Conservation (phyloP, 805 yeast genomes). For the Yamadazyma phyllophila region DNA sequence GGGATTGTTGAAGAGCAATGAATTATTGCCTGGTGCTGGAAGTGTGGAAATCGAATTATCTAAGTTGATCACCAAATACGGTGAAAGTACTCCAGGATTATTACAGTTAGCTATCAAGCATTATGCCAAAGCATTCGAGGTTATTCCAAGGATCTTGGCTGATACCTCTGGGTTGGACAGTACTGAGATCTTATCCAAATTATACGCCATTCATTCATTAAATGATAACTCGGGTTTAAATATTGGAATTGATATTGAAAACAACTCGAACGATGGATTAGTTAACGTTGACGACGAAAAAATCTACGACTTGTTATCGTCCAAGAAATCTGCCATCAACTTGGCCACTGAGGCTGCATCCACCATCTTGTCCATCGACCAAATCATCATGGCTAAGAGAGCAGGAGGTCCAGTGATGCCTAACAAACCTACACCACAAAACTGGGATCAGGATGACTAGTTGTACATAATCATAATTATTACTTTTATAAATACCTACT, state of each 20-base stretch:
- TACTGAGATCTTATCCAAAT: slow-evolving; percentile 81
- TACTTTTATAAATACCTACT: not conserved
- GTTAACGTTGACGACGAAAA: slow-evolving; percentile 67
- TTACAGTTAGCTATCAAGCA: slow-evolving; percentile 91
- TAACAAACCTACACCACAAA: slow-evolving; percentile 79
- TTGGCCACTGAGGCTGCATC: slow-evolving; percentile 95
- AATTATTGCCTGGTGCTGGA: slow-evolving; percentile 94
- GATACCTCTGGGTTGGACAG: slow-evolving; percentile 94
- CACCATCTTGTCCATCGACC: slow-evolving; percentile 89
- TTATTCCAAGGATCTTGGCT: slow-evolving; percentile 86
- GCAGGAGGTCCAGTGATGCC: slow-evolving; percentile 98
- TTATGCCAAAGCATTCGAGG: slow-evolving; percentile 93
- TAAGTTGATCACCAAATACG: slow-evolving; percentile 72
- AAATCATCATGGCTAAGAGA: slow-evolving; percentile 97
- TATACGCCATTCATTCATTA: slow-evolving; percentile 80
- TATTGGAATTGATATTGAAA: slow-evolving; percentile 77
- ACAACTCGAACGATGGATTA: slow-evolving; percentile 54
- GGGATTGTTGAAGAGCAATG: slow-evolving; percentile 75
- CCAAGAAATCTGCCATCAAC: slow-evolving; percentile 83
- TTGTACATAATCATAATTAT: not conserved
- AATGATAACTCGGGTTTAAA: slow-evolving; percentile 31
- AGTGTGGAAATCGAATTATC: slow-evolving; percentile 89
- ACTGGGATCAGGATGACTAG: slow-evolving; percentile 93
- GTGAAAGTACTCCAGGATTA: slow-evolving; percentile 92
- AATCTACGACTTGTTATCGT: slow-evolving; percentile 74